Evolutionary conservation across 2,329 filamentous ascomycete species (phyloP).

Genomic region (Harringtonia lauricola): DNA sequence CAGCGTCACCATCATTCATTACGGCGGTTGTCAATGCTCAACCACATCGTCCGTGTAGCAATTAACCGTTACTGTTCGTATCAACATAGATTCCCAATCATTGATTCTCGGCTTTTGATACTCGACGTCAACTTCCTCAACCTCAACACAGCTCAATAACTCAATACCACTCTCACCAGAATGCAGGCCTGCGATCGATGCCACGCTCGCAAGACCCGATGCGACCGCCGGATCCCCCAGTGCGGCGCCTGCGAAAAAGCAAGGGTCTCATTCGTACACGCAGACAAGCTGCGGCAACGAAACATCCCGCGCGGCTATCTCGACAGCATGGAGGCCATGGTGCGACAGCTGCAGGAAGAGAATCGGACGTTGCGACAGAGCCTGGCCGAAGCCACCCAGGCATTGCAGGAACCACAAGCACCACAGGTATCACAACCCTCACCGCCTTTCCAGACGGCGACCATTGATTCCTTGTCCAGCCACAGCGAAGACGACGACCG

Average conservation of each 20-base stretch:
- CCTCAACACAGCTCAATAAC: too few relatives aligned
- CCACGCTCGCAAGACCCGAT: constrained; percentile 10
- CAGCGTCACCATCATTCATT: too few relatives aligned
- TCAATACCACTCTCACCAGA: too few relatives aligned
- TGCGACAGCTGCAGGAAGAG: constrained; percentile 6
- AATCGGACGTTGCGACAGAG: constrained; percentile 3
- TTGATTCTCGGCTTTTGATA: too few relatives aligned
- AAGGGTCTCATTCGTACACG: constrained; percentile 5
- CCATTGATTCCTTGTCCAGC: neutral
- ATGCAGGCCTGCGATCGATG: constrained; percentile 12
- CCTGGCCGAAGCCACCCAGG: neutral
- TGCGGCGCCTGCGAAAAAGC: constrained; percentile 10
- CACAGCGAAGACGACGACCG: neutral
- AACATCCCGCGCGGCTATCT: constrained; percentile 9
- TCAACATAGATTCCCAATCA: too few relatives aligned
- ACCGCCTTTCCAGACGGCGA: neutral
- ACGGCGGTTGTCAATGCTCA: too few relatives aligned
- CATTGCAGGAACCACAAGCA: neutral
- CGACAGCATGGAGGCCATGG: constrained; percentile 8
- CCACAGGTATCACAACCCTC: neutral
- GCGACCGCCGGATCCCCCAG: constrained; percentile 9
- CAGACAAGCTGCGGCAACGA: constrained; percentile 7
- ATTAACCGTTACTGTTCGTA: too few relatives aligned
- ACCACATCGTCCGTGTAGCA: too few relatives aligned
- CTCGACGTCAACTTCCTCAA: too few relatives aligned